phyloP scores from a whole-genome alignment of 2,329 filamentous ascomycete species.

The Nemania abortiva region DNA sequence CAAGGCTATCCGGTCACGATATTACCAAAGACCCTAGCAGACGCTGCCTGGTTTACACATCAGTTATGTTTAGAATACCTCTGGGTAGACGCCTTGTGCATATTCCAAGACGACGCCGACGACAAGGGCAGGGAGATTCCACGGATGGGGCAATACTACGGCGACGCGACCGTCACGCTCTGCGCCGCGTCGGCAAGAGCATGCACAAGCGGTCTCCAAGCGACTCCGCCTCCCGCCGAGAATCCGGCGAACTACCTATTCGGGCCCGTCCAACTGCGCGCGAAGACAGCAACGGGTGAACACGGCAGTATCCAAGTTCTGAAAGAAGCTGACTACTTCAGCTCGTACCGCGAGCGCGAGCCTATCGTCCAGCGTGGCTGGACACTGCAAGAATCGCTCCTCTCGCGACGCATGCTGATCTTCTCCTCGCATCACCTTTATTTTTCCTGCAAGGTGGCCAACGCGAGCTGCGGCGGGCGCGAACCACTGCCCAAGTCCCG shows the following conservation, averaged over 20 bases:
- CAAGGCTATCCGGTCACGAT: slow-evolving; percentile 18
- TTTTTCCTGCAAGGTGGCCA: slow-evolving; percentile 38
- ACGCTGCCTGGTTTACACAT: slow-evolving; percentile 37
- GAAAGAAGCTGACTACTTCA: slow-evolving; percentile 28
- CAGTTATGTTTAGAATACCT: slow-evolving; percentile 33
- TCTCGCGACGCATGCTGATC: slow-evolving; percentile 41
- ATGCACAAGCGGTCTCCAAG: slow-evolving; percentile 9
- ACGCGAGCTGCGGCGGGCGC: slow-evolving; percentile 39
- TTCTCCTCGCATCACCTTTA: slow-evolving; percentile 39
- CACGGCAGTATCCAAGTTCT: slow-evolving; percentile 32
- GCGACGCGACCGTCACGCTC: slow-evolving; percentile 15
- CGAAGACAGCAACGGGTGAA: slow-evolving; percentile 19
- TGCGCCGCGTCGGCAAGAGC: slow-evolving; percentile 18
- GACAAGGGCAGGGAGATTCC: slow-evolving; percentile 22
- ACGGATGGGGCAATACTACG: slow-evolving; percentile 16
- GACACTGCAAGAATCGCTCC: slow-evolving; percentile 41
- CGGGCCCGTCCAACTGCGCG: slow-evolving; percentile 34
- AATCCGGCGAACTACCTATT: slow-evolving; percentile 24
- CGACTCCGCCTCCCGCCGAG: slow-evolving; percentile 19
- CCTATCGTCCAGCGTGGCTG: slow-evolving; percentile 39
- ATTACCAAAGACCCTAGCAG: slow-evolving; percentile 35
- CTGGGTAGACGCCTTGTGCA: slow-evolving; percentile 27
- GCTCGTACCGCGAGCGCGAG: slow-evolving; percentile 26
- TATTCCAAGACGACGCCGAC: slow-evolving; percentile 20
- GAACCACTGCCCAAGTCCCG: slow-evolving; percentile 33